These are phyloP conservation scores for Termitomyces sp. DNA, from an alignment of 768 basidiomycete genomes.

Conservation along the genomic window DNA sequence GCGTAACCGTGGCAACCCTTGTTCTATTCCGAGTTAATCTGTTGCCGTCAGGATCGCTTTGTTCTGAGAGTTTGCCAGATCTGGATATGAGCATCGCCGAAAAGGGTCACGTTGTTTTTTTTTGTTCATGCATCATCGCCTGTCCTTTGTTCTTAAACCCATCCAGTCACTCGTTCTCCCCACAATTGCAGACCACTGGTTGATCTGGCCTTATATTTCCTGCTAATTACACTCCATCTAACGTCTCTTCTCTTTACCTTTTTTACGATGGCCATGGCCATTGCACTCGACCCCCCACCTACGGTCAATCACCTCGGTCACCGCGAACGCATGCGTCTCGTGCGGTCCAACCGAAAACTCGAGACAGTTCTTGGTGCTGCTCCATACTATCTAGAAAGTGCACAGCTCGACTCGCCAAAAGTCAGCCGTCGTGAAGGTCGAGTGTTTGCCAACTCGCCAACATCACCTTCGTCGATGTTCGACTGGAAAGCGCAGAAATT, in stretches of 20 bases:
- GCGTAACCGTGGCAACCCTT: slow-evolving; percentile 12
- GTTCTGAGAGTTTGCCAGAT: background rate
- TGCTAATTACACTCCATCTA: background rate
- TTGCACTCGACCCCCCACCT: slow-evolving; percentile 28
- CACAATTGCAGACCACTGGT: slow-evolving; percentile 9
- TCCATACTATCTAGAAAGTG: slow-evolving; percentile 28
- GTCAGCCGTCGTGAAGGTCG: slow-evolving; percentile 17
- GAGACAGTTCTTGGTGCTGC: slow-evolving; percentile 46
- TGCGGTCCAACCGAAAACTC: slow-evolving; percentile 56
- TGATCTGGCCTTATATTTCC: slow-evolving; percentile 2
- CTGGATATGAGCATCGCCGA: background rate
- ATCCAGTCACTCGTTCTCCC: background rate
- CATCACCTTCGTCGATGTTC: slow-evolving; percentile 15
- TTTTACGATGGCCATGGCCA: slow-evolving; percentile 1
- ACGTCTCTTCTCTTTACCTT: background rate
- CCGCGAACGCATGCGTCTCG: slow-evolving; percentile 45
- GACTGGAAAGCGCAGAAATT: background rate
- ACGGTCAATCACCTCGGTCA: slow-evolving; percentile 44
- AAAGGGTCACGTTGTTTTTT: background rate
- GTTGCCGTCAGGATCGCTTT: slow-evolving; percentile 9
- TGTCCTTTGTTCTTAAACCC: slow-evolving; percentile 1
- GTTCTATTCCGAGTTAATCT: slow-evolving; percentile 6
- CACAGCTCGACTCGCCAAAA: slow-evolving; percentile 2
- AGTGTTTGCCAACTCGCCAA: slow-evolving; percentile 16
- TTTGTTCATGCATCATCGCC: background rate